Base-by-base conservation (phyloP, 495 filamentous ascomycete genomes). In the Aspergillus baeticus region DNA sequence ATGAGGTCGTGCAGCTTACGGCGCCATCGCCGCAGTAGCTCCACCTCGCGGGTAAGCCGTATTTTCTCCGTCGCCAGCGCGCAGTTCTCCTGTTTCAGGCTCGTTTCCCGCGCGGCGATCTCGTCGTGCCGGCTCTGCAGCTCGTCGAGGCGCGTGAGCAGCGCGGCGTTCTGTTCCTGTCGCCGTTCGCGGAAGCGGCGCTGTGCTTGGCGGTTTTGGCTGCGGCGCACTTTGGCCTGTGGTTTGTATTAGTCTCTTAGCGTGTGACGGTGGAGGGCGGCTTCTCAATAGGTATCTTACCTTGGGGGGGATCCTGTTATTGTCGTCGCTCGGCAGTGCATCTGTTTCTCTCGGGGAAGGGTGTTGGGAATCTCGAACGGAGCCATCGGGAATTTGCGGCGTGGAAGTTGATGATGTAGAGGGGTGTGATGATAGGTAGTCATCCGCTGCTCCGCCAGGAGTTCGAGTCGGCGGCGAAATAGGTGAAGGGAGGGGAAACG, bases 141-240 rank as follows among this genome's bases (percentile, higher is more conserved):
- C 10, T 35, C 45, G 2, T 49, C 29, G 6, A 49, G 45, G 4
- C 22, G 23, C 4, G n/a, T 21, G 11, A 49, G 29, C 2, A 49
- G 45, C 3, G n/a, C 29, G 15, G 45, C 21, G 11, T 36, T 35
- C n/a, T 49, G 29, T 21, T 34, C 5, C 8, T 49, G 26, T n/a
- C 21, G 18, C 10, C 45, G 45, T 35, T 49, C 45, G 6, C 45
- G 45, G 29, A 49, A 49, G 6, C 45, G 45, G 15, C 45, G 45
- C 13, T 49, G 45, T 0, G 45, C 45, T 35, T 49, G 29, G 2
- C 45, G 26, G 29, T 49, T 49, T 21, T 49, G 45, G 22, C 10
- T n/a, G 43, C 43, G 43, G 21, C 43, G 43, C 22, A 31, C 21
- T 5, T 21, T 46, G 4, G 26, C 26, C 26, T 29, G 8, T 29